Conservation (phyloP, 2,329 filamentous ascomycete species). For the Aspergillus pseudoglaucus region DNA sequence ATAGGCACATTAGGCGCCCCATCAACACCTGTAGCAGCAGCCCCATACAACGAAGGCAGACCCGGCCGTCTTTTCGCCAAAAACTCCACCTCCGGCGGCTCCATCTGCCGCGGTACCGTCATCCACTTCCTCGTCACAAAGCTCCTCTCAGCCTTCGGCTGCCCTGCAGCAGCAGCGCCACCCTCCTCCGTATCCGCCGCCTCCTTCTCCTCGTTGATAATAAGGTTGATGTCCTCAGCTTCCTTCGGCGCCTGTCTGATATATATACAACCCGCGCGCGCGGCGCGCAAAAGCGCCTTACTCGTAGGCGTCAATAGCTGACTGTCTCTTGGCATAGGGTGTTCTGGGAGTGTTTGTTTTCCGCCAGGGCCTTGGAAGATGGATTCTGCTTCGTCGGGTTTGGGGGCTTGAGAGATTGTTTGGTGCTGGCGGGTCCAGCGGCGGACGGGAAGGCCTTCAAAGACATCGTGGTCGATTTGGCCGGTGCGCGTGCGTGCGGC, state of each 20-base stretch:
- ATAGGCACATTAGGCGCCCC: constrained; percentile 48
- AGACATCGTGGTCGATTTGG: constrained; percentile 59
- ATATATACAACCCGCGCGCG: constrained; percentile 68
- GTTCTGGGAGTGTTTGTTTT: constrained; percentile 53
- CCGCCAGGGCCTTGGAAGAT: constrained; percentile 20
- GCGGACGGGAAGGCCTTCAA: constrained; percentile 74
- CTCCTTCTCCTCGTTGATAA: constrained; percentile 26
- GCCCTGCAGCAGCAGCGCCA: constrained; percentile 7
- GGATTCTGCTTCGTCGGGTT: constrained; percentile 51
- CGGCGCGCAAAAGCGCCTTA: constrained; percentile 74
- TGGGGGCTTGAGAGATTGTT: constrained; percentile 59
- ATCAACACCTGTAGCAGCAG: constrained; percentile 15
- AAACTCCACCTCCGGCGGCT: constrained; percentile 55
- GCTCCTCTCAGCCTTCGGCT: constrained; percentile 36
- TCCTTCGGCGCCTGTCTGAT: constrained; percentile 56
- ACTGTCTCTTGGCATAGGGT: constrained; percentile 83
- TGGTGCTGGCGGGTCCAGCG: constrained; percentile 76
- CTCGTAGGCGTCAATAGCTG: constrained; percentile 70
- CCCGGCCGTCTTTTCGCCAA: constrained; percentile 57
- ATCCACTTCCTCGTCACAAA: constrained; percentile 55
- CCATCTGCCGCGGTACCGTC: constrained; percentile 50
- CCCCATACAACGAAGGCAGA: constrained; percentile 47
- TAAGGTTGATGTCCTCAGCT: constrained; percentile 16
- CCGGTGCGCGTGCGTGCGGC: constrained; percentile 35
- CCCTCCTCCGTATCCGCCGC: constrained; percentile 28